phyloP scores from a whole-genome alignment of 257 asterid genomes.

The Solanum clarkiae region DNA sequence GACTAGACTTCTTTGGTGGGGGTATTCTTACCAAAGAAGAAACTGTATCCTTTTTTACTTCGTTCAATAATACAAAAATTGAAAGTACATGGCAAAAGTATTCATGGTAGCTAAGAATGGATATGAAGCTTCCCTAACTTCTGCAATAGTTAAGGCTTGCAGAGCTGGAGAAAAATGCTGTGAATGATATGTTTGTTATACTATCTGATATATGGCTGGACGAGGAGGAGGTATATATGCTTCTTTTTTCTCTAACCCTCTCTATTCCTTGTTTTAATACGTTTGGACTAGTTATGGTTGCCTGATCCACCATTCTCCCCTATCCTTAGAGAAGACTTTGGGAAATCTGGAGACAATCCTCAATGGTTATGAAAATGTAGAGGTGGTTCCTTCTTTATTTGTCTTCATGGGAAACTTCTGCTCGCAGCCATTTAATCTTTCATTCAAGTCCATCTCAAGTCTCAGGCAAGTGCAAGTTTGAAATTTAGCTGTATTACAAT shows the following conservation, averaged over 20 bases:
- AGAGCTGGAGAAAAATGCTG: slow-evolving; percentile 79
- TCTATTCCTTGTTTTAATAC: background rate
- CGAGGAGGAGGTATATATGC: slow-evolving; percentile 46
- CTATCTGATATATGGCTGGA: slow-evolving; percentile 93
- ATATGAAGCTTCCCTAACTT: slow-evolving; percentile 26
- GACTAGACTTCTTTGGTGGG: slow-evolving; percentile 80
- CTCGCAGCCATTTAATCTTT: slow-evolving; percentile 81
- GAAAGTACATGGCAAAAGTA: background rate
- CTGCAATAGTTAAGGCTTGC: slow-evolving; percentile 51
- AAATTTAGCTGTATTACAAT: background rate
- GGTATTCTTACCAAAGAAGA: slow-evolving; percentile 80
- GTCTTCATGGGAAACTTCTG: slow-evolving; percentile 97
- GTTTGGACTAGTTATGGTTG: slow-evolving; percentile 14
- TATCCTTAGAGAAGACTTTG: slow-evolving; percentile 72
- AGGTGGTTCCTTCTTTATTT: slow-evolving; percentile 82
- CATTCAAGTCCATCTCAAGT: slow-evolving; percentile 67
- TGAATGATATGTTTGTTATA: slow-evolving; percentile 88
- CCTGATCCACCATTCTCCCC: slow-evolving; percentile 22
- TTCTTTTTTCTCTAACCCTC: slow-evolving; percentile 1
- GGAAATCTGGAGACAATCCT: slow-evolving; percentile 70
- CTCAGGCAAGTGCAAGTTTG: slow-evolving; percentile 43
- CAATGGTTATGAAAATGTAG: slow-evolving; percentile 64
- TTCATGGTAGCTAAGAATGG: background rate
- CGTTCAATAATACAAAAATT: background rate
- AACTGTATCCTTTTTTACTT: slow-evolving; percentile 66